Evolutionary conservation across 2,329 filamentous ascomycete species (phyloP), one percentile per base, ranked within the genome.

Genomic region (Fusarium sp.): DNA sequence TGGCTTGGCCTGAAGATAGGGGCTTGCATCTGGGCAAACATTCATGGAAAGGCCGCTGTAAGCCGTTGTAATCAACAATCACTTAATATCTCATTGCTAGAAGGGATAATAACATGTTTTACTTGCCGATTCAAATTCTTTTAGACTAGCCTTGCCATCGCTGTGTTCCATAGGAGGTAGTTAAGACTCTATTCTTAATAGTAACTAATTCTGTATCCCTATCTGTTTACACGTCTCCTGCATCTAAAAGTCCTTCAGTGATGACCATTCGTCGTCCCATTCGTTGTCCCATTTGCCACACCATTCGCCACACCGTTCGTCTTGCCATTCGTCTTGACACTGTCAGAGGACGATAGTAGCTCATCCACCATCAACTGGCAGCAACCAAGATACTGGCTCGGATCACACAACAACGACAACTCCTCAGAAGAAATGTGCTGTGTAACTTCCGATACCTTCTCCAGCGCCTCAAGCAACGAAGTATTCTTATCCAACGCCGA

Each of bases 331-430:
- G 36, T 33, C 49, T 55, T 49, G 11, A 23, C 25, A 11, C 27
- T 16, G 1, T 9, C 16, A 14, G 44, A 29, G 13, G 56, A 51
- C 13, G 58, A 40, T n/a, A 67, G 34, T 0, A 69, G 62, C 33
- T 69, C 67, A 2, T 69, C 68, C 1, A 71, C 67, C 68, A 69
- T 71, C 14, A 69, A 25, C 5, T 31, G 67, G 14, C 64, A 65
- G 18, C 67, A 69, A 3, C 68, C 68, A 4, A 68, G n/a, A 13
- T 71, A 71, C 16, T 69, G 29, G 3, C 64, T 68, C 4, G 67
- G 68, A 16, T 65, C 67, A 27, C 65, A 64, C n/a, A 65, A 25
- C 1, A 40, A 53, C 27, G 40, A 16, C 6, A 71, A 36, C 36
- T 62, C 53, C 11, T 58, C 58, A 11, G 25, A 18, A 14, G 13